phyloP scores from a whole-genome alignment of 306 rosid species.

The Vigna hirtella region DNA sequence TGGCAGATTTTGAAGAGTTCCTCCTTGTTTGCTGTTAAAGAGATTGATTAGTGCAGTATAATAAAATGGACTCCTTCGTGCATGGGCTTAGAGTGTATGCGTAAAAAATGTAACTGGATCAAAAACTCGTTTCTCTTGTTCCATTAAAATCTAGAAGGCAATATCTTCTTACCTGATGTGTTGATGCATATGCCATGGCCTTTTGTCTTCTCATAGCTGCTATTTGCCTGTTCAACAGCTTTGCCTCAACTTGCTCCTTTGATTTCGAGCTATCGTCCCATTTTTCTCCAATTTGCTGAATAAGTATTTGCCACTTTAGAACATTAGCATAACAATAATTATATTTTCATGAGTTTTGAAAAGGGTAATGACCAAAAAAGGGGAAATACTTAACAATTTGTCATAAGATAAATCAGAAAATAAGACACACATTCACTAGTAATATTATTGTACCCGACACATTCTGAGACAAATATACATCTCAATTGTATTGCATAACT shows the following conservation, averaged over 20 bases:
- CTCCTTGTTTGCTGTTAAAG: conserved; percentile 68
- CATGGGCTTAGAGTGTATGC: neutral
- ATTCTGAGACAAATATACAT: conserved; percentile 13
- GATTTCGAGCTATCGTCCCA: conserved; percentile 78
- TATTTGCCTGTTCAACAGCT: conserved; percentile 57
- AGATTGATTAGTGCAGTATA: neutral
- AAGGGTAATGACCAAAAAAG: neutral
- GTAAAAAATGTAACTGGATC: neutral
- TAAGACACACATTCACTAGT: conserved; percentile 26
- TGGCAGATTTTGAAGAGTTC: conserved; percentile 65
- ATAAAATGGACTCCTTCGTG: too few species aligned
- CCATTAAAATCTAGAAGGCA: neutral
- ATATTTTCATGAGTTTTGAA: neutral
- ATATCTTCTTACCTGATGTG: conserved; percentile 73
- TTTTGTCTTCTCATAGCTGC: conserved; percentile 91
- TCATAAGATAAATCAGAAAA: neutral
- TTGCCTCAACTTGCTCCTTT: conserved; percentile 78
- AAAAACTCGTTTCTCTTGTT: conserved; percentile 15
- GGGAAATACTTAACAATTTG: neutral
- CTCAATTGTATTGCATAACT: neutral
- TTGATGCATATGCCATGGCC: conserved; percentile 83
- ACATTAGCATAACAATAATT: neutral
- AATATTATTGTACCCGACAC: conserved; percentile 9
- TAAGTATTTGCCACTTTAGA: conserved; percentile 28
- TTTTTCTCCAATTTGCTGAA: conserved; percentile 58